Percentiles rank a stretch among this genome's conserved stretches.
phyloP scores from a whole-genome alignment of 371 early-diverging fungal species.

The Parasitella parasitica region DNA sequence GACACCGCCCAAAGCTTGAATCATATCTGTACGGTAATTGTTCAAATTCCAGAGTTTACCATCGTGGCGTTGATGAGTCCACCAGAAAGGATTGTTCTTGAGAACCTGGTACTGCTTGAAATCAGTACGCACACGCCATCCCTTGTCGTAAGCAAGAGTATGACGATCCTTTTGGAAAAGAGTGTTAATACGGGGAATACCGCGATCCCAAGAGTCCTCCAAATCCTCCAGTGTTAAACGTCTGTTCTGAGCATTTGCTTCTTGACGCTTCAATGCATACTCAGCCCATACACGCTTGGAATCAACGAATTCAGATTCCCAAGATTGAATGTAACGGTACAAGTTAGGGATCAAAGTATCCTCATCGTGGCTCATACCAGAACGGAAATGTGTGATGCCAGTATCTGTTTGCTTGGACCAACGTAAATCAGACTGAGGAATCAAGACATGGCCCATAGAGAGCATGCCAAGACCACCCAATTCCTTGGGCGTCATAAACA shows the following conservation, averaged over 20 bases:
- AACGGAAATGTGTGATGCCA: slow-evolving; percentile 97
- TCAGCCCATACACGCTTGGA: slow-evolving; percentile 99
- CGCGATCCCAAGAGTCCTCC: slow-evolving; percentile 98
- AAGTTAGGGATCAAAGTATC: slow-evolving; percentile 97
- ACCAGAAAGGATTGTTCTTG: slow-evolving; percentile 96
- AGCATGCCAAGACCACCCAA: slow-evolving; percentile 99
- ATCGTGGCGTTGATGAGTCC: slow-evolving; percentile 94
- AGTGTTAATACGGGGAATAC: slow-evolving; percentile 99
- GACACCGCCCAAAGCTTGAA: slow-evolving; percentile 97
- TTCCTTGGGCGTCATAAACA: slow-evolving; percentile 81
- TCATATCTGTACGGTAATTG: slow-evolving; percentile 98
- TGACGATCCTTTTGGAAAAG: slow-evolving; percentile 96
- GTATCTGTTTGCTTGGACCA: slow-evolving; percentile 97
- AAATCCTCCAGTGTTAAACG: slow-evolving; percentile 95
- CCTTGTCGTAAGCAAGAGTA: slow-evolving; percentile 98
- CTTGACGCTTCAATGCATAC: slow-evolving; percentile 95
- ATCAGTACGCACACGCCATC: slow-evolving; percentile 96
- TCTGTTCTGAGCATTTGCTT: slow-evolving; percentile 95
- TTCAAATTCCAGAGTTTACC: slow-evolving; percentile 98
- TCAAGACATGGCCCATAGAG: slow-evolving; percentile 97
- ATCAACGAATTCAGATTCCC: slow-evolving; percentile 98
- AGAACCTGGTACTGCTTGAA: slow-evolving; percentile 97
- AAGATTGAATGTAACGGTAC: slow-evolving; percentile 97
- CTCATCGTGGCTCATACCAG: slow-evolving; percentile 98
- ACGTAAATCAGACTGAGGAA: slow-evolving; percentile 95